phyloP scores from a whole-genome alignment of 768 basidiomycete species.

The Boletus coccyginus region DNA sequence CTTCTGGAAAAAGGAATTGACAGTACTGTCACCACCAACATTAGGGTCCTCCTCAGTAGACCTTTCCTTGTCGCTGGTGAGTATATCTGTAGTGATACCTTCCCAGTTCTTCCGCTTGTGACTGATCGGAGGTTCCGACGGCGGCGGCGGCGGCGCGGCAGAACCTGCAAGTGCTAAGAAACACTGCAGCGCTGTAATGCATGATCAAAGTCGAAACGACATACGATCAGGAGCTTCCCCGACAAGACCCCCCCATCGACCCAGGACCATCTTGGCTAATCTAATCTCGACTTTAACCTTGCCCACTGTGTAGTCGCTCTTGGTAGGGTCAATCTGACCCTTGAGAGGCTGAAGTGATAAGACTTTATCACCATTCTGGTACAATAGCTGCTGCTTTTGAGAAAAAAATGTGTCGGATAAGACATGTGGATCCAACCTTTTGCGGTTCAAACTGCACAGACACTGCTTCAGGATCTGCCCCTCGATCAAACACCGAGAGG shows the following conservation, averaged over 20 bases:
- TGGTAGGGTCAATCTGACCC: slow-evolving; percentile 69
- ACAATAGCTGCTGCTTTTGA: slow-evolving; percentile 29
- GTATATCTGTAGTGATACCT: slow-evolving; percentile 65
- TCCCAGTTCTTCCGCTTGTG: slow-evolving; percentile 85
- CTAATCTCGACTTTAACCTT: slow-evolving; percentile 88
- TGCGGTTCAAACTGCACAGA: slow-evolving; percentile 61
- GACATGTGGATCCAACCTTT: slow-evolving; percentile 45
- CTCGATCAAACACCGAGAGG: slow-evolving; percentile 76
- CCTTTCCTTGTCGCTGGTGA: slow-evolving; percentile 66
- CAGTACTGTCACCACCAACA: slow-evolving; percentile 80
- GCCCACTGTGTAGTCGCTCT: slow-evolving; percentile 65
- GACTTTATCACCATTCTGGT: slow-evolving; percentile 66
- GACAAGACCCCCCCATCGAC: slow-evolving; percentile 73
- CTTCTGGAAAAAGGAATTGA: slow-evolving; percentile 90
- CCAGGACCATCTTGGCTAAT: slow-evolving; percentile 62
- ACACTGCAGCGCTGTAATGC: background rate
- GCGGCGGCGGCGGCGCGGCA: slow-evolving; percentile 34
- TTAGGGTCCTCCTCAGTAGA: slow-evolving; percentile 79
- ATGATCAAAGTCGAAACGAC: slow-evolving; percentile 25
- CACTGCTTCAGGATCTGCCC: slow-evolving; percentile 64
- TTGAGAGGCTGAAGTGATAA: slow-evolving; percentile 77
- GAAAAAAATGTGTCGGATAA: background rate
- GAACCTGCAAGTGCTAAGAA: slow-evolving; percentile 16
- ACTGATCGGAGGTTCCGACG: slow-evolving; percentile 33
- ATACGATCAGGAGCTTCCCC: slow-evolving; percentile 76